These are phyloP conservation scores for Martensiomyces pterosporus DNA, from an alignment of 192 early-diverging fungal species.

Conservation along the genomic window DNA sequence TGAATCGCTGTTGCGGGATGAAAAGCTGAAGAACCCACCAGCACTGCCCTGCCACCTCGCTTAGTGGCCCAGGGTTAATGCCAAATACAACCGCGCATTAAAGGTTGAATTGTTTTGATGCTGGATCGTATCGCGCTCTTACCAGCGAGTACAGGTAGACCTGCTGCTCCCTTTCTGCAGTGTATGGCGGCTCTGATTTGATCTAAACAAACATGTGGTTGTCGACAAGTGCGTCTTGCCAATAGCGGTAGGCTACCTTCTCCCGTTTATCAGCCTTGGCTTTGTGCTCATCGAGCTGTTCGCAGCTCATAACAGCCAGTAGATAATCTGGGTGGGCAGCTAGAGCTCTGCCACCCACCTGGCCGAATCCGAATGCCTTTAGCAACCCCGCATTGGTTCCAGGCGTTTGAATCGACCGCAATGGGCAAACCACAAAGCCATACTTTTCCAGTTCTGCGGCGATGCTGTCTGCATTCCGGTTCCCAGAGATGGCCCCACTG, in stretches of 20 bases:
- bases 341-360: conserved; percentile 63
- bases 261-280: conserved; percentile 5
- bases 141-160: conserved; percentile 17
- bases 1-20: too few relatives aligned
- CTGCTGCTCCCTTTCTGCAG: conserved; percentile 13
- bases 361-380: conserved; percentile 67
- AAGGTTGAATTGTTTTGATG: conserved; percentile 12
- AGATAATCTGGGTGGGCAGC: conserved; percentile 64
- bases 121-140: conserved; percentile 13
- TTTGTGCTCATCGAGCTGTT: conserved; percentile 15
- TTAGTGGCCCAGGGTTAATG: too few relatives aligned
- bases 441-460: conserved; percentile 62
- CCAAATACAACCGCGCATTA: too few relatives aligned
- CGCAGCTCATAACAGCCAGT: conserved; percentile 26
- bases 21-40: too few relatives aligned
- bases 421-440: conserved; percentile 78
- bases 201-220: conserved; percentile 32
- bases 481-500: conserved; percentile 84
- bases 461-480: conserved; percentile 65
- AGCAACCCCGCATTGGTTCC: conserved; percentile 63
- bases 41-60: too few relatives aligned
- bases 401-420: conserved; percentile 58
- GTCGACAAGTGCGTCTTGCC: conserved; percentile 26
- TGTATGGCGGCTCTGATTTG: conserved; percentile 19
- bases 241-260: conserved; percentile 9